A percentile compares a stretch with the other conserved stretches of the same genome.
Evolutionary conservation across 2,329 filamentous ascomycete species (phyloP).

Genomic region (Achaetomium macrosporum): DNA sequence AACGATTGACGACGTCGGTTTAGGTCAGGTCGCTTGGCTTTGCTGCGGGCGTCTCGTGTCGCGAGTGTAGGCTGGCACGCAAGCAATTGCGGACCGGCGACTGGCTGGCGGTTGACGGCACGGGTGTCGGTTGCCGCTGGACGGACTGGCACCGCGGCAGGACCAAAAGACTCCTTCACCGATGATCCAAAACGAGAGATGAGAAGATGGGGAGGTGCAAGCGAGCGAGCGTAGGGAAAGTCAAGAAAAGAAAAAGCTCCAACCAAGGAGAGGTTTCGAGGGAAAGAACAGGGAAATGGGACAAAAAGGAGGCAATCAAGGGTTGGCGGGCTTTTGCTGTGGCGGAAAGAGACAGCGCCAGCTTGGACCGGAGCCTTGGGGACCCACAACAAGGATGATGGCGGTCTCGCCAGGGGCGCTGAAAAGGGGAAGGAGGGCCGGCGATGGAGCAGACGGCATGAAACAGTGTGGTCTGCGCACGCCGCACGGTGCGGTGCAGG

Average conservation of each 20-base stretch:
- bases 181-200: conserved; percentile 17
- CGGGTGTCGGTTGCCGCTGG: conserved; percentile 10
- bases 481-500: conserved; percentile 1
- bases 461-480: conserved; percentile 2
- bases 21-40: conserved; percentile 5
- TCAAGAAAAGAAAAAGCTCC: conserved; percentile 14
- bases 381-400: conserved; percentile 15
- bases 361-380: conserved; percentile 16
- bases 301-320: conserved; percentile 25
- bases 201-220: conserved; percentile 11
- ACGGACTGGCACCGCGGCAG: conserved; percentile 14
- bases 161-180: conserved; percentile 13
- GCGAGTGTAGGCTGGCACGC: conserved; percentile 15
- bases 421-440: conserved; percentile 13
- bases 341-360: conserved; percentile 23
- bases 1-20: conserved; percentile 18
- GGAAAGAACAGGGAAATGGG: conserved; percentile 22
- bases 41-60: conserved; percentile 1
- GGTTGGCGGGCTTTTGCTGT: conserved; percentile 24
- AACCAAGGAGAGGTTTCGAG: conserved; percentile 8
- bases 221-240: conserved; percentile 23
- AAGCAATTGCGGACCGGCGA: conserved; percentile 2
- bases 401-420: conserved; percentile 21
- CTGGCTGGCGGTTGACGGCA: conserved; percentile 11
- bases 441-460: neutral